Conservation (phyloP, 2,329 filamentous ascomycete species). For the Fusarium sp. region DNA sequence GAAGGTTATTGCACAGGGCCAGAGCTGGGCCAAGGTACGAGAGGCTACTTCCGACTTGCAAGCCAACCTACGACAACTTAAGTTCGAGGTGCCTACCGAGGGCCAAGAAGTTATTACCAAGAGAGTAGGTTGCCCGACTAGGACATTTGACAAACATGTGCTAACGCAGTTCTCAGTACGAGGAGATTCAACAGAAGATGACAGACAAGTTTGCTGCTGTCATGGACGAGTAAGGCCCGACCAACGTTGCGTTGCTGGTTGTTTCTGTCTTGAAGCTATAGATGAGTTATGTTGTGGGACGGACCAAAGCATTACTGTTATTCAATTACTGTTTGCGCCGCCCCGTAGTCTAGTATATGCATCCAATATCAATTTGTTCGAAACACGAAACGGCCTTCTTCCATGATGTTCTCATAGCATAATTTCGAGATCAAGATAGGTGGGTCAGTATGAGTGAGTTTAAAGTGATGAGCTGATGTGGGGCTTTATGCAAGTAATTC, state of each 20-base stretch:
- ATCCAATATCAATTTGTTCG: conserved; percentile 44
- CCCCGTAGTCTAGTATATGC: conserved; percentile 47
- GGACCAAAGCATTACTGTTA: conserved; percentile 41
- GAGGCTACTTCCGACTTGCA: conserved; percentile 92
- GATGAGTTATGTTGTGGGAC: conserved; percentile 42
- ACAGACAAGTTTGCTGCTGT: conserved; percentile 97
- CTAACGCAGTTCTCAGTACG: conserved; percentile 75
- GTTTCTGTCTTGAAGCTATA: conserved; percentile 46
- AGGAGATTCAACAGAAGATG: conserved; percentile 90
- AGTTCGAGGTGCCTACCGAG: conserved; percentile 93
- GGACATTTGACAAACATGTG: conserved; percentile 6
- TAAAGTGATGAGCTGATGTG: conserved; percentile 32
- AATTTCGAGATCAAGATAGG: neutral
- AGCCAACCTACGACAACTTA: conserved; percentile 86
- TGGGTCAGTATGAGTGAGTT: conserved; percentile 22
- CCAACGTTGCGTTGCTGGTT: conserved; percentile 37
- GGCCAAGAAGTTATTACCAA: conserved; percentile 83
- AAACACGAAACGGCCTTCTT: conserved; percentile 8
- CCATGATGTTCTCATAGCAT: neutral
- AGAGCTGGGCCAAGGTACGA: conserved; percentile 91
- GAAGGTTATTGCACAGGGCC: conserved; percentile 91
- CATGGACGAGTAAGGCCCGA: conserved; percentile 80
- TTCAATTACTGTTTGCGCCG: conserved; percentile 45
- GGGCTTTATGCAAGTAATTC: conserved; percentile 28
- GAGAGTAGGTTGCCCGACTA: conserved; percentile 72